Evolutionary conservation across 768 basidiomycete species (phyloP).

Genomic region (Lanmaoa rubissima): DNA sequence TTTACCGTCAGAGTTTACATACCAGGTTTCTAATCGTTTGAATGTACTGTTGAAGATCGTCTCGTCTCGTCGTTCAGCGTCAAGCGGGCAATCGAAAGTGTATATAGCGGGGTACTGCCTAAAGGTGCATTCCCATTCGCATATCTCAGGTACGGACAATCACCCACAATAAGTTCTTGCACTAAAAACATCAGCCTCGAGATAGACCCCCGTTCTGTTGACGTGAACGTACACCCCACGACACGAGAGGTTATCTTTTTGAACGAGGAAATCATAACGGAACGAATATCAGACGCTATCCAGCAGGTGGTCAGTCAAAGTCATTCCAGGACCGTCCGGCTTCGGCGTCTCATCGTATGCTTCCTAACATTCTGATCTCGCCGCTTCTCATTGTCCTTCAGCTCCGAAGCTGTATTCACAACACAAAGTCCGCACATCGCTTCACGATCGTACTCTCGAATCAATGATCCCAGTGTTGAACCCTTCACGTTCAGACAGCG

Average conservation of each 20-base stretch:
- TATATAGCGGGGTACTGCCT: slow-evolving; percentile 81
- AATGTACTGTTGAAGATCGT: slow-evolving; percentile 69
- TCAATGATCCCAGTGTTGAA: slow-evolving; percentile 84
- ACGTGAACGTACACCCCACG: slow-evolving; percentile 98
- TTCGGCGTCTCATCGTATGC: slow-evolving; percentile 26
- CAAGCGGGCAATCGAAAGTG: slow-evolving; percentile 81
- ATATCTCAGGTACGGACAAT: slow-evolving; percentile 75
- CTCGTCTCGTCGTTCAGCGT: slow-evolving; percentile 87
- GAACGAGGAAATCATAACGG: slow-evolving; percentile 84
- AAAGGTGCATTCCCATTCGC: slow-evolving; percentile 90
- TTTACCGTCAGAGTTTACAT: too few species aligned
- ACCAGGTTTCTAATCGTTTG: too few species aligned
- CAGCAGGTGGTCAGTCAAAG: slow-evolving; percentile 65
- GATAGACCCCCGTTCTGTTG: slow-evolving; percentile 84
- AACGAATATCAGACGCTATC: slow-evolving; percentile 69
- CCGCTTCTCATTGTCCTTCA: slow-evolving; percentile 7
- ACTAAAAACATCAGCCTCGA: slow-evolving; percentile 51
- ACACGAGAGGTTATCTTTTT: slow-evolving; percentile 96
- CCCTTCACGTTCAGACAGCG: slow-evolving; percentile 42
- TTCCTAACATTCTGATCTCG: not conserved
- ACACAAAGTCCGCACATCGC: slow-evolving; percentile 89
- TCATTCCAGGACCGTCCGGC: slow-evolving; percentile 50
- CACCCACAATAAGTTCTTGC: not conserved
- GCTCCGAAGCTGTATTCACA: slow-evolving; percentile 65
- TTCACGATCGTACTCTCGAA: slow-evolving; percentile 86